Percentiles rank a stretch among this genome's conserved stretches.
phyloP scores from a whole-genome alignment of 352 stramenopile species.

The Pythium utonaiense region DNA sequence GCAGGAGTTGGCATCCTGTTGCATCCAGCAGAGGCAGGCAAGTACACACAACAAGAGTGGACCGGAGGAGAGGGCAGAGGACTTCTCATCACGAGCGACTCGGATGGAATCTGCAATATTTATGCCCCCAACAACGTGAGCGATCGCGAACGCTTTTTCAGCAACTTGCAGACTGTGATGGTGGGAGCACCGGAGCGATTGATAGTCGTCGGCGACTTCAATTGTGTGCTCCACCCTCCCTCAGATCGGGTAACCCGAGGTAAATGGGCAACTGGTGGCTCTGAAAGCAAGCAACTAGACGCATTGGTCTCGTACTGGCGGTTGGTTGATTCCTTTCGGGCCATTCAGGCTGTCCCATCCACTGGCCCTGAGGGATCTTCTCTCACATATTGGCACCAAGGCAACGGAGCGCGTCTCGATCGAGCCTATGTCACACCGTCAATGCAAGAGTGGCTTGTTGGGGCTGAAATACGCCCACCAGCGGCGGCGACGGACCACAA shows the following conservation, averaged over 20 bases:
- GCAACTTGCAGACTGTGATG: not conserved
- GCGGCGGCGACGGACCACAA: conserved; percentile 2
- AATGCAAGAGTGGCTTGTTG: not conserved
- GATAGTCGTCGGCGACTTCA: not conserved
- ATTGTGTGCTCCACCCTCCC: not conserved
- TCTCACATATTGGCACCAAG: conserved; percentile 4
- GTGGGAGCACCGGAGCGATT: not conserved
- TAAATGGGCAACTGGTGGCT: not conserved
- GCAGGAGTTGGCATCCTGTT: not conserved
- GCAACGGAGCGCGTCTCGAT: not conserved
- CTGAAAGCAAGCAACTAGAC: not conserved
- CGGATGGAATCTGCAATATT: not conserved
- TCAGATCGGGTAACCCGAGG: not conserved
- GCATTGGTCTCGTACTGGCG: not conserved
- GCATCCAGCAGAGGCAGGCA: too few relatives aligned
- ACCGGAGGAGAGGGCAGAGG: not conserved
- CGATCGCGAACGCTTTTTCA: not conserved
- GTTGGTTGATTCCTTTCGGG: not conserved
- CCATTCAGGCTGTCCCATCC: not conserved
- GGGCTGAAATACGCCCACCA: not conserved
- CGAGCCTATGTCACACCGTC: not conserved
- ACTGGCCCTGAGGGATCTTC: too few relatives aligned
- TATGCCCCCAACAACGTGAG: not conserved
- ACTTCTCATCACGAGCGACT: not conserved
- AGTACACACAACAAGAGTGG: too few relatives aligned